Conservation (phyloP, 2,329 filamentous ascomycete species). For the Verticillium isaacii region DNA sequence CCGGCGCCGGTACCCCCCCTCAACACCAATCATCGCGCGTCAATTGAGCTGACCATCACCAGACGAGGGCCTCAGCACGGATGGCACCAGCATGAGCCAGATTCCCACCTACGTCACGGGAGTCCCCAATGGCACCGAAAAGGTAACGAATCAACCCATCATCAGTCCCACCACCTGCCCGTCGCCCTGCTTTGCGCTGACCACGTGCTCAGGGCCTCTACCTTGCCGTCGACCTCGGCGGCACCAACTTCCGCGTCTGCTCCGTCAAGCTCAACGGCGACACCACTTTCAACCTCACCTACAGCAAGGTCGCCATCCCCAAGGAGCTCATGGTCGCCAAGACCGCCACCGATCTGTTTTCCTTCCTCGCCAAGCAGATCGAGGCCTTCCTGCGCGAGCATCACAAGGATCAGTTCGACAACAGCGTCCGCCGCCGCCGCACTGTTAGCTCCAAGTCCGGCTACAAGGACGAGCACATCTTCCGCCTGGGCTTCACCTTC, state of each 20-base stretch:
- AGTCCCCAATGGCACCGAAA: slow-evolving; percentile 95
- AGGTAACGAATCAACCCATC: slow-evolving; percentile 49
- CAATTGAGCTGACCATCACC: slow-evolving; percentile 4
- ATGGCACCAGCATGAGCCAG: slow-evolving; percentile 82
- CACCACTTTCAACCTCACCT: slow-evolving; percentile 89
- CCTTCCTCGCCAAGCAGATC: slow-evolving; percentile 90
- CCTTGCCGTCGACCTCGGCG: slow-evolving; percentile 94
- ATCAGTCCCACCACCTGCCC: neutral
- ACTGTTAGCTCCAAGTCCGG: slow-evolving; percentile 55
- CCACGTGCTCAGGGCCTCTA: slow-evolving; percentile 73
- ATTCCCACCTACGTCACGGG: slow-evolving; percentile 96
- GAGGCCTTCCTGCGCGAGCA: slow-evolving; percentile 82
- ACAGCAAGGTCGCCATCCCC: slow-evolving; percentile 85
- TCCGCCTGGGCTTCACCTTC: slow-evolving; percentile 97
- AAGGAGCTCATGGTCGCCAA: slow-evolving; percentile 85
- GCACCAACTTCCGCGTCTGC: slow-evolving; percentile 97
- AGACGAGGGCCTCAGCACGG: slow-evolving; percentile 77
- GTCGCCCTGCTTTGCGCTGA: slow-evolving; percentile 4
- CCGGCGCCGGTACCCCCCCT: slow-evolving; percentile 1
- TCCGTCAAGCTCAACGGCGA: slow-evolving; percentile 91
- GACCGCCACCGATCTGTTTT: slow-evolving; percentile 81
- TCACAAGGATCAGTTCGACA: slow-evolving; percentile 80
- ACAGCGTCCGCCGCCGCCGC: slow-evolving; percentile 60
- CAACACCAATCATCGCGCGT: slow-evolving; percentile 1
- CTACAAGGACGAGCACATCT: slow-evolving; percentile 69